A percentile compares a stretch with the other conserved stretches of the same genome.
Conservation (phyloP, 2,329 filamentous ascomycete species). For the Cordyceps cicadae region DNA sequence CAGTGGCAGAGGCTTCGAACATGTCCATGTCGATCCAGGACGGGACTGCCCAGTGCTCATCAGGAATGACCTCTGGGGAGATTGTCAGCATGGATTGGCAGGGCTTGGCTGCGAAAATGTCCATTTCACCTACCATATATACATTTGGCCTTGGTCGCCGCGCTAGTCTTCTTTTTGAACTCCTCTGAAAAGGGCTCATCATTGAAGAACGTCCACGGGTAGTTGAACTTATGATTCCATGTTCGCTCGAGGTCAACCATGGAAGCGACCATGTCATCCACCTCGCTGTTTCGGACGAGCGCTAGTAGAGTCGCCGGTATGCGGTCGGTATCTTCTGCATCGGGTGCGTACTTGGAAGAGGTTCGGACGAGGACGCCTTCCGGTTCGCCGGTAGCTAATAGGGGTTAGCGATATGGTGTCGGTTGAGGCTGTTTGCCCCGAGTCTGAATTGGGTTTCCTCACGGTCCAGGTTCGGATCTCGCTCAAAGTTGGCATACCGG, state of each 20-base stretch:
- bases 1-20: conserved; percentile 73
- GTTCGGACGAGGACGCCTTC: conserved; percentile 66
- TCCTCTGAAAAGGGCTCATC: conserved; percentile 88
- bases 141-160: conserved; percentile 79
- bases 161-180: conserved; percentile 76
- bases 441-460: conserved; percentile 28
- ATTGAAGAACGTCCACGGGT: conserved; percentile 99
- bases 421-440: neutral
- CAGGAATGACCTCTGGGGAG: conserved; percentile 69
- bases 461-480: conserved; percentile 85
- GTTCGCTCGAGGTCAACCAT: conserved; percentile 90
- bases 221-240: conserved; percentile 99
- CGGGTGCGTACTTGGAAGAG: conserved; percentile 67
- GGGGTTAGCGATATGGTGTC: conserved; percentile 14
- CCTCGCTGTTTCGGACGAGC: conserved; percentile 85
- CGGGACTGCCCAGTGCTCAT: conserved; percentile 88
- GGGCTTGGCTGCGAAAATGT: neutral
- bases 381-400: conserved; percentile 73
- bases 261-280: conserved; percentile 72
- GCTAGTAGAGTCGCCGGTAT: conserved; percentile 91
- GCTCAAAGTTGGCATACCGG: conserved; percentile 51
- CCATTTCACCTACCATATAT: conserved; percentile 56
- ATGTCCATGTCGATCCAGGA: conserved; percentile 87
- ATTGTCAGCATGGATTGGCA: conserved; percentile 12
- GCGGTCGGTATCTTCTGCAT: conserved; percentile 67